These are phyloP conservation scores for Vanderwaltozyma verrucispora DNA, from an alignment of 805 yeast species.

Conservation along the genomic window DNA sequence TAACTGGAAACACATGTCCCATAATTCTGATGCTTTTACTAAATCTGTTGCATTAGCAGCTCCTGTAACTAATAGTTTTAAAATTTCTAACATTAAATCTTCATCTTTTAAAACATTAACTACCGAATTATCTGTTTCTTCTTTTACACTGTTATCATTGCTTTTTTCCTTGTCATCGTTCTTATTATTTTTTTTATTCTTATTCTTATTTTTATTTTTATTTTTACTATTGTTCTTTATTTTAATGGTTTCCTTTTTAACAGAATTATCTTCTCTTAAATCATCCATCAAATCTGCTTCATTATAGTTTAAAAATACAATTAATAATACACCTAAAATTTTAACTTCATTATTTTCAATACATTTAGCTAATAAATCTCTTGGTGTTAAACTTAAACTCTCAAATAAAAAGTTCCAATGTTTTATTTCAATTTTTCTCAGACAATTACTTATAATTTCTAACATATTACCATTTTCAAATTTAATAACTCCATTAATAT, in stretches of 20 bases:
- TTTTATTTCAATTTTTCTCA: conserved; percentile 26
- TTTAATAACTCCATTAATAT: not conserved
- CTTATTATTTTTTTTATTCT: not conserved
- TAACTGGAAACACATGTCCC: conserved; percentile 30
- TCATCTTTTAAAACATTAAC: conserved; percentile 19
- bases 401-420: conserved; percentile 24
- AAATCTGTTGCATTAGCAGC: conserved; percentile 19
- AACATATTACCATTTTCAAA: conserved; percentile 12
- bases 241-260: not conserved
- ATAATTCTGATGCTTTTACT: conserved; percentile 22
- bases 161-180: not conserved
- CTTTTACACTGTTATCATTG: not conserved
- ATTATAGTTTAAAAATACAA: conserved; percentile 27
- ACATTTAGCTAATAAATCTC: conserved; percentile 22
- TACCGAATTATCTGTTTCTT: conserved; percentile 6
- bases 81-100: conserved; percentile 23
- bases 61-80: conserved; percentile 21
- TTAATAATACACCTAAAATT: conserved; percentile 21
- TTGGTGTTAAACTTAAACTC: conserved; percentile 22
- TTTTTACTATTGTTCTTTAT: too few species aligned
- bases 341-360: conserved; percentile 25
- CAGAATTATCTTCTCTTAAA: not conserved
- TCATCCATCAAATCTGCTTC: conserved; percentile 8
- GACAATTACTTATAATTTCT: conserved; percentile 27
- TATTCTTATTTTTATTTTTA: not conserved